phyloP scores from a whole-genome alignment of 2,329 filamentous ascomycete genomes.

The Sclerotinia spermophila region DNA sequence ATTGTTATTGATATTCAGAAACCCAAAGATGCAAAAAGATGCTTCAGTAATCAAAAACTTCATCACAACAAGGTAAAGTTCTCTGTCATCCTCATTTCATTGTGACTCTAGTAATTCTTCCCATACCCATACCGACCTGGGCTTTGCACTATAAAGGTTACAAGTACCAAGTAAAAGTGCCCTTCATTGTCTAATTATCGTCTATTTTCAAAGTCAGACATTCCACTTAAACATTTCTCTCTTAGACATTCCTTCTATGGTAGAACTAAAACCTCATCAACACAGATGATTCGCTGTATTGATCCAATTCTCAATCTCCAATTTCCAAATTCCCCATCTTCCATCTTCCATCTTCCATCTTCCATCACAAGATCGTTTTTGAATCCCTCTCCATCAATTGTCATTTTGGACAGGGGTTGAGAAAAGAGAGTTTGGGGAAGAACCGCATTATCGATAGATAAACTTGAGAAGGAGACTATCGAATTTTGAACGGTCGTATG shows the following conservation, averaged over 20 bases:
- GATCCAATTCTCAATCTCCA: background rate
- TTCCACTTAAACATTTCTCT: background rate
- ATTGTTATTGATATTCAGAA: too few species aligned
- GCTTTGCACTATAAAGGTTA: too few species aligned
- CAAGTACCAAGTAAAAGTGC: too few species aligned
- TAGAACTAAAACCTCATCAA: background rate
- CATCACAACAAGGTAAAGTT: background rate
- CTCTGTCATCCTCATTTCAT: background rate
- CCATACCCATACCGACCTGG: too few species aligned
- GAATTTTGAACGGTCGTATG: background rate
- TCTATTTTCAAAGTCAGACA: conserved; percentile 2
- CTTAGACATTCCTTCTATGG: background rate
- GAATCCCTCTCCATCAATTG: background rate
- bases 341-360: background rate
- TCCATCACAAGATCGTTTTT: background rate
- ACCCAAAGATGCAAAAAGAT: too few species aligned
- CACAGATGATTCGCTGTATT: background rate
- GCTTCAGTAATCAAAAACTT: too few species aligned
- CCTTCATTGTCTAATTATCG: too few species aligned
- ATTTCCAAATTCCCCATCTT: background rate
- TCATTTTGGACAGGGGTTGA: background rate
- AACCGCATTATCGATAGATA: background rate
- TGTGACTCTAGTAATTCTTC: background rate
- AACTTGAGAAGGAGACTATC: background rate
- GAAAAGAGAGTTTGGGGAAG: background rate